Base-by-base conservation (phyloP, 257 asterid genomes). In the Coffea eugenioides region DNA sequence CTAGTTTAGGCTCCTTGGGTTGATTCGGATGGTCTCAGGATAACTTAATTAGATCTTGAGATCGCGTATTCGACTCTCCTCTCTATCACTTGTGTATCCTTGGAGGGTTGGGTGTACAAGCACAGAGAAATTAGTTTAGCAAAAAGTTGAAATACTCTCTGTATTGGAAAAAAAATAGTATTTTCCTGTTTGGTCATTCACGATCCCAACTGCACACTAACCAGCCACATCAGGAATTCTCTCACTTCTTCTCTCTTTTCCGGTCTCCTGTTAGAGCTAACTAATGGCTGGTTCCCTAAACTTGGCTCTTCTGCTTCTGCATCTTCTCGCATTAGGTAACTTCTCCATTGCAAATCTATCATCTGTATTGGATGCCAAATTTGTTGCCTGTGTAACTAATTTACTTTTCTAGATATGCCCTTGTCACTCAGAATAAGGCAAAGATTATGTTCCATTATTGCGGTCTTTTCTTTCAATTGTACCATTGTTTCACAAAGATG, bases 211-310 rank as follows among this genome's bases (percentile, higher is more conserved):
- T 21, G 76, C 77, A 52, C 23, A 13, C 62, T 15, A 54, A 18
- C 79, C 45, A 43, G 23, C 61, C 49, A 43, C 70, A 62, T 46
- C 36, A 23, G 21, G 6, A 71, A 6, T 10, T 27, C 21, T 11
- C 36, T 46, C 20, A 1, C 39, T 0, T 1, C 21, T 36, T 16
- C 27, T 7, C 54, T 18, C 61, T 74, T 41, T 8, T 20, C 25
- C 72, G 13, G 25, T 8, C 57, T 21, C 25, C 25, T 8, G 14
- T n/a, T 66, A 27, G 68, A 11, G 6, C 34, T 31, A 9, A 62
- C n/a, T 9, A 64, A 82, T 79, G 82, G 80, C 73, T 11, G 59
- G 21, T 49, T 62, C 46, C 59, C 75, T n/a, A 75, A 73, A 71
- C 8, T 10, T 71, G 68, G 34, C 43, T 25, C n/a, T 80, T 71